A percentile compares a stretch with the other conserved stretches of the same genome.
Evolutionary conservation across 495 filamentous ascomycete genomes (phyloP).

Genomic region (Xylaria grammica): DNA sequence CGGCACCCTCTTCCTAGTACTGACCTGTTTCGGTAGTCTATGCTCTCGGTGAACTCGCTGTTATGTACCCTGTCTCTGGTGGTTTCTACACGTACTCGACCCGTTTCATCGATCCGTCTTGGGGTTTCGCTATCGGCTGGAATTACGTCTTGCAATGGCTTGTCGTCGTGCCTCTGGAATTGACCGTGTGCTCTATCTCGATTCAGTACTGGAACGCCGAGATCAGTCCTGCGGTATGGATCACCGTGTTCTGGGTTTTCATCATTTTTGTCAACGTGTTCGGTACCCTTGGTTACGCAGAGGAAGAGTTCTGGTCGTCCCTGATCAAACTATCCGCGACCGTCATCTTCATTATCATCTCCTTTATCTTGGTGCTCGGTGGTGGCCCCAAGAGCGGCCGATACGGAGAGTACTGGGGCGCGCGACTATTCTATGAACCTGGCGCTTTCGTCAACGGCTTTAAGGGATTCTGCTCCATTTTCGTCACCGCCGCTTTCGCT

Average conservation of each 20-base stretch:
- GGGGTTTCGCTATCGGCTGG: conserved; percentile 90
- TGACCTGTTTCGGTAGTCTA: conserved; percentile 50
- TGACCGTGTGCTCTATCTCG: conserved; percentile 59
- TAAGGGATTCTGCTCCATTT: conserved; percentile 73
- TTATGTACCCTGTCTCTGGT: conserved; percentile 71
- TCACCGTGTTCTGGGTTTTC: conserved; percentile 59
- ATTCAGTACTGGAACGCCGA: conserved; percentile 62
- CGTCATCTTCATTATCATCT: conserved; percentile 73
- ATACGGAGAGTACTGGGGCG: conserved; percentile 63
- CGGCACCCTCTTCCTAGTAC: background rate
- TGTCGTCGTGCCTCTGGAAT: conserved; percentile 60
- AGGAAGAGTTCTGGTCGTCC: conserved; percentile 63
- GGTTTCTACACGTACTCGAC: conserved; percentile 69
- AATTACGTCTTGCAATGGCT: conserved; percentile 74
- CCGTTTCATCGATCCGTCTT: conserved; percentile 75
- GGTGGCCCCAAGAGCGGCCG: conserved; percentile 60
- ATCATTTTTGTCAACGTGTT: conserved; percentile 72
- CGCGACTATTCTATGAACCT: conserved; percentile 67
- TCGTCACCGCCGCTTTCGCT: conserved; percentile 76
- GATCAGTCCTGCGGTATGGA: conserved; percentile 67
- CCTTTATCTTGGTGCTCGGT: conserved; percentile 71
- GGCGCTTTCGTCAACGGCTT: conserved; percentile 75
- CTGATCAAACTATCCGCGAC: conserved; percentile 65
- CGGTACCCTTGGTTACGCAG: conserved; percentile 73
- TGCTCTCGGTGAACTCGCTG: conserved; percentile 74